A percentile compares a stretch with the other conserved stretches of the same genome.
Evolutionary conservation across 805 yeast genomes (phyloP).

Genomic region (Metschnikowia picachoensis): DNA sequence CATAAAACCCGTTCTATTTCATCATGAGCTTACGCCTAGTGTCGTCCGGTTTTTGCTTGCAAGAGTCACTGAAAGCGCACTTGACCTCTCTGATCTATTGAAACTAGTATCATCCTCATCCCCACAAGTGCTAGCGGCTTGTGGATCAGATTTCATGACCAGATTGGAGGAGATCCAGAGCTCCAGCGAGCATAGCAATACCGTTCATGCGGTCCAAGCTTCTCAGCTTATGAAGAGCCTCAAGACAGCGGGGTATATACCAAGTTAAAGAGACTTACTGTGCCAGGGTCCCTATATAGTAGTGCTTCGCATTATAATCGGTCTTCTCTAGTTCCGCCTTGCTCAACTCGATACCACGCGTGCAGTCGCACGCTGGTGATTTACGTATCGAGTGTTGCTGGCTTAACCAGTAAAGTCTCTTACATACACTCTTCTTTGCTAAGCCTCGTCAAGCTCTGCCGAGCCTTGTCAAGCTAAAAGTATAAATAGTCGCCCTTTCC

Average conservation of each 20-base stretch:
- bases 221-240: slow-evolving; percentile 18
- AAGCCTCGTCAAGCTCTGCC: no score
- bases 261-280: no score
- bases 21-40: slow-evolving; percentile 17
- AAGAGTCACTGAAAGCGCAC: slow-evolving; percentile 19
- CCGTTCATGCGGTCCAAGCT: slow-evolving; percentile 17
- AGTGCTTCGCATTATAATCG: no score
- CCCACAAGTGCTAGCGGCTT: slow-evolving; percentile 13
- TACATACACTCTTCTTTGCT: no score
- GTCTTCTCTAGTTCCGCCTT: no score
- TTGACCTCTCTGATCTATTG: slow-evolving; percentile 29
- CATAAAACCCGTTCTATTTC: slow-evolving; percentile 29
- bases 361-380: no score
- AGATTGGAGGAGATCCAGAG: slow-evolving; percentile 18
- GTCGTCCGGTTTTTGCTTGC: slow-evolving; percentile 22
- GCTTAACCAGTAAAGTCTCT: no score
- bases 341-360: no score
- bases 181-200: slow-evolving; percentile 2
- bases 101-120: slow-evolving; percentile 16
- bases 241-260: background rate
- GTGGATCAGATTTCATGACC: slow-evolving; percentile 19
- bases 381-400: no score
- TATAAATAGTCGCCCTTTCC: no score
- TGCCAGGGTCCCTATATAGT: no score
- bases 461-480: no score